Evolutionary conservation across 1,284 basidiomycete species (phyloP).

Genomic region (Cryptococcus hybrid): DNA sequence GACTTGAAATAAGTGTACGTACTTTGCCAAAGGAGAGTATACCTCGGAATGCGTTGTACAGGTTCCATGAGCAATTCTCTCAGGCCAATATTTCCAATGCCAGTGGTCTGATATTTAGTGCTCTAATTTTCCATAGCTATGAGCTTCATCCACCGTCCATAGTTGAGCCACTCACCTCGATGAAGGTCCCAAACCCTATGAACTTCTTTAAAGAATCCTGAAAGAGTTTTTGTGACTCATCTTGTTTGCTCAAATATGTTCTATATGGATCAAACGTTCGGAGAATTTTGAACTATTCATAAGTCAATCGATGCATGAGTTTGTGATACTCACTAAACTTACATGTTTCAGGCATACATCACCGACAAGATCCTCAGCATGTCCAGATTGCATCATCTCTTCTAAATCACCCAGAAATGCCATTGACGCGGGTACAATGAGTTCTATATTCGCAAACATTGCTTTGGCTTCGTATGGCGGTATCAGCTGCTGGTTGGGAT

Average conservation of each 20-base stretch:
- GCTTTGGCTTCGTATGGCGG: slow-evolving; percentile 86
- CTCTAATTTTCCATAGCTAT: slow-evolving; percentile 54
- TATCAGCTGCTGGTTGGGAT: slow-evolving; percentile 80
- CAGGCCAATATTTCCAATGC: slow-evolving; percentile 79
- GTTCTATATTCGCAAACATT: slow-evolving; percentile 91
- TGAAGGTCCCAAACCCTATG: slow-evolving; percentile 71
- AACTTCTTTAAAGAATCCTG: slow-evolving; percentile 76
- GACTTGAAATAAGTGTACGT: slow-evolving; percentile 1
- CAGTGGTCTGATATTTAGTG: slow-evolving; percentile 82
- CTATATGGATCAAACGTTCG: slow-evolving; percentile 86
- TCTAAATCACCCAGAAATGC: slow-evolving; percentile 83
- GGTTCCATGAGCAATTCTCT: slow-evolving; percentile 97
- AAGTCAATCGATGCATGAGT: not conserved
- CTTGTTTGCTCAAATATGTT: slow-evolving; percentile 86
- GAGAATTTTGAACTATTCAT: slow-evolving; percentile 63
- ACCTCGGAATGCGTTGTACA: slow-evolving; percentile 97
- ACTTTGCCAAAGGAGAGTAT: slow-evolving; percentile 86
- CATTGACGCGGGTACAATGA: slow-evolving; percentile 79
- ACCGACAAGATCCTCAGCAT: slow-evolving; percentile 64
- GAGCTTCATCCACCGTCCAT: slow-evolving; percentile 1
- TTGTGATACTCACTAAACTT: slow-evolving; percentile 19
- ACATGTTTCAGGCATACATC: slow-evolving; percentile 80
- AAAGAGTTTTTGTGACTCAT: slow-evolving; percentile 88
- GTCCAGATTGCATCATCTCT: slow-evolving; percentile 59
- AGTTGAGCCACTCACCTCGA: slow-evolving; percentile 63